Conservation (phyloP, 371 early-diverging fungal genomes). For the Mortierella sp. region DNA sequence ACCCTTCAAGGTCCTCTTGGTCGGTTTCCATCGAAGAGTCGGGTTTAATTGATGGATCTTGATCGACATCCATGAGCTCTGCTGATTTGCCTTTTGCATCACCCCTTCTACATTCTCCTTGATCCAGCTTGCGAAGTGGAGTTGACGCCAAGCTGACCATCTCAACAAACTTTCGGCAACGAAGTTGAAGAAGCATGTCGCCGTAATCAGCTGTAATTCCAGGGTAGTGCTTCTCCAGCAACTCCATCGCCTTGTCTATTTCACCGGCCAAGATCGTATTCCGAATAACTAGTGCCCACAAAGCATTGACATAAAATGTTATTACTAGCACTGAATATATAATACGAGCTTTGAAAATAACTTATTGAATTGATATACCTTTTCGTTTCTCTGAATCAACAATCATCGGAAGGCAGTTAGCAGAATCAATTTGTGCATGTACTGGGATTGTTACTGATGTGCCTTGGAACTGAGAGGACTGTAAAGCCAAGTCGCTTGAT, state of each 20-base stretch:
- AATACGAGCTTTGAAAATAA: neutral
- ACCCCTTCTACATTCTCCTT: constrained; percentile 47
- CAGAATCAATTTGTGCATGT: constrained; percentile 6
- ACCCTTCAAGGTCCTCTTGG: constrained; percentile 21
- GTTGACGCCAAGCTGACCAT: constrained; percentile 68
- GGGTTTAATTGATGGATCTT: constrained; percentile 41
- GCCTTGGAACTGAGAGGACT: neutral
- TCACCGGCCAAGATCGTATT: constrained; percentile 74
- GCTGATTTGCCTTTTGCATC: constrained; percentile 32
- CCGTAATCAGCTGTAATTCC: constrained; percentile 67
- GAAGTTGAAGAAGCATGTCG: constrained; percentile 77
- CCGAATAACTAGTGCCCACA: constrained; percentile 68
- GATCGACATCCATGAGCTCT: constrained; percentile 55
- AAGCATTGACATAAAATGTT: neutral
- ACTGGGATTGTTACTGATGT: neutral
- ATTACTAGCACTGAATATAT: neutral
- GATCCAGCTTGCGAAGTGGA: constrained; percentile 20
- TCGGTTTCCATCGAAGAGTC: constrained; percentile 4
- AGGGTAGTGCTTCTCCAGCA: constrained; percentile 74
- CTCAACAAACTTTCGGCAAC: constrained; percentile 89
- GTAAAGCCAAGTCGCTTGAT: constrained; percentile 58
- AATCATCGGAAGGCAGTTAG: constrained; percentile 6
- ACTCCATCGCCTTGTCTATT: constrained; percentile 76
- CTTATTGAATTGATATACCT: constrained; percentile 13
- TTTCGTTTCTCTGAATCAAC: constrained; percentile 42